Evolutionary conservation across 441 rosid genomes (phyloP).

Genomic region (Eutrema salsugineum): DNA sequence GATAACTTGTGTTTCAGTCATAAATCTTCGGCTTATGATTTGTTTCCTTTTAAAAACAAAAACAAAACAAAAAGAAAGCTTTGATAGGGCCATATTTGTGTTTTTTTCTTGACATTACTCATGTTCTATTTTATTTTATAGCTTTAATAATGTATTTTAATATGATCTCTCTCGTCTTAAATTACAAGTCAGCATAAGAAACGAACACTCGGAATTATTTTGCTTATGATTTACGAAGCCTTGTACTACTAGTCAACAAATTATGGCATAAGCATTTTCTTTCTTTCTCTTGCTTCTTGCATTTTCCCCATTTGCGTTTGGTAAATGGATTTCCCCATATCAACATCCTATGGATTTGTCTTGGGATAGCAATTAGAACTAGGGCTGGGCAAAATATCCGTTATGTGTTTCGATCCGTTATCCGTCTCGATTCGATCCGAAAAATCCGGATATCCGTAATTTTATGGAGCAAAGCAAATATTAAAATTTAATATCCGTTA

Average conservation of each 20-base stretch:
- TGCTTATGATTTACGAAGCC: background rate
- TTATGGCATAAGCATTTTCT: background rate
- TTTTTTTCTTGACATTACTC: background rate
- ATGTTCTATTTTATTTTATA: background rate
- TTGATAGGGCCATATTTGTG: background rate
- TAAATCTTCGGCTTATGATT: background rate
- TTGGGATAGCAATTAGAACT: too few relatives aligned
- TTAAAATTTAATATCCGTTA: too few relatives aligned
- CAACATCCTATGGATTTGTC: background rate
- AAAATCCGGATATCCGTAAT: too few relatives aligned
- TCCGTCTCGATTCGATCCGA: too few relatives aligned
- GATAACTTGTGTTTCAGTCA: background rate
- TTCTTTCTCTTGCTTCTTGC: background rate
- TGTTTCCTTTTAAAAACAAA: background rate
- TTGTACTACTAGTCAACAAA: background rate
- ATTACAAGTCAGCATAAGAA: background rate
- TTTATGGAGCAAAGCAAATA: too few relatives aligned
- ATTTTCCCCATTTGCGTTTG: background rate
- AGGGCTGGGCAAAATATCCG: too few relatives aligned
- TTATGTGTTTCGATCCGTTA: too few relatives aligned
- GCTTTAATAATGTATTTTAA: background rate
- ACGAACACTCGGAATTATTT: background rate
- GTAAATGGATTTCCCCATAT: background rate
- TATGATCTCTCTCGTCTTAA: background rate
- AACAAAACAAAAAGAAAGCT: background rate